Base-by-base conservation (phyloP, 2,329 filamentous ascomycete species). In the Thielaviopsis musarum region DNA sequence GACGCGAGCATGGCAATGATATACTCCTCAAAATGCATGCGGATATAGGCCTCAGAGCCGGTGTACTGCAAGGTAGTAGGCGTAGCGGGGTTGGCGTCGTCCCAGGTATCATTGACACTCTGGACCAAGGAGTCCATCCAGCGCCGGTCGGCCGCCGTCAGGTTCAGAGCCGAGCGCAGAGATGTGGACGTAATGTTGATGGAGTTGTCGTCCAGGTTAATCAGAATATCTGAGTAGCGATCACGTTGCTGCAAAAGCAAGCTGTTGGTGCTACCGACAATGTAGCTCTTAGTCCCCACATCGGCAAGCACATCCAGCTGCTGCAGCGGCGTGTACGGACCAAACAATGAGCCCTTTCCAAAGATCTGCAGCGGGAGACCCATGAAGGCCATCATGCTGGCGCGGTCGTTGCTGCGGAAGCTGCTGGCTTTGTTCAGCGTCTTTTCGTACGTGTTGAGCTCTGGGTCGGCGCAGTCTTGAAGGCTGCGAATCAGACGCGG, bases 81-180 rank as follows among this genome's bases (percentile, higher is more conserved):
- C 54, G 88, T 80, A 63, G 83, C 82, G 0, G 93, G 93, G 67
- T 97, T 91, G 4, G 83, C 76, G 51, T 95, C 89, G 68, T 98
- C 93, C 93, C 93, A 98, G 0, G 93, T 96, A 64, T 97, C 90
- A 66, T 93, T 88, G 22, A 98, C 88, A 48, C 90, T 87, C 66
- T 95, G 88, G 0, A 90, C 94, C 58, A 98, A 79, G 66, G 90
- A 91, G 72, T 98, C 93, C 65, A 98, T 96, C 91, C 93, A 98
- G 60, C 93, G 80, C 61, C 93, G 81, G 68, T 98, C 93, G 0
- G 93, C 87, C 10, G 84, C 84, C 0, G 93, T 93, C 2, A 98
- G 80, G 0, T 81, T 72, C 5, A 97, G 76, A 0, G 90, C 90
- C 45, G 77, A 74, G 55, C 86, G 84, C 15, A 98, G 76, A 5